Conservation (phyloP, 2,329 filamentous ascomycete species). For the Fusarium multiceps region DNA sequence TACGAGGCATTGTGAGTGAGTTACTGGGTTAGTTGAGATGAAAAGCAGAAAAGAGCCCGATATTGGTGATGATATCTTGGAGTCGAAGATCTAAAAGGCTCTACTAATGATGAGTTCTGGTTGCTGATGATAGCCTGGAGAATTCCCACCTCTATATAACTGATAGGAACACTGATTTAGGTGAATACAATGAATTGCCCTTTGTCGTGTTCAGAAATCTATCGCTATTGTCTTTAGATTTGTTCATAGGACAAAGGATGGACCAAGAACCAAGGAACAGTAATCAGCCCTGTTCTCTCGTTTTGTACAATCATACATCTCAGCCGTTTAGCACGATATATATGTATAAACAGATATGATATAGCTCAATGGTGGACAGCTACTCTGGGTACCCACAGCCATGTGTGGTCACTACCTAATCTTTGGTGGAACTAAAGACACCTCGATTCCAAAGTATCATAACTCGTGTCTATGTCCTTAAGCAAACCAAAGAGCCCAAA, state of each 20-base stretch:
- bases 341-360: background rate
- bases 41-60: background rate
- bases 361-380: background rate
- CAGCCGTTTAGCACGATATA: background rate
- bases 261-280: background rate
- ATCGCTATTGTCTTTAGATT: background rate
- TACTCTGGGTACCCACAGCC: background rate
- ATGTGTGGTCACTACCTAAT: background rate
- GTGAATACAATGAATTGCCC: background rate
- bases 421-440: background rate
- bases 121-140: background rate
- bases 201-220: background rate
- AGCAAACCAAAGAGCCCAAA: constrained; percentile 14
- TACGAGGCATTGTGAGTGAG: constrained; percentile 7
- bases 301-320: background rate
- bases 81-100: background rate
- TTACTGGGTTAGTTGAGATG: background rate
- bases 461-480: constrained; percentile 5
- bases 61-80: background rate
- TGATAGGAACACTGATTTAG: too few relatives aligned
- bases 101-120: background rate
- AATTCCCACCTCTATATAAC: background rate
- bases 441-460: background rate
- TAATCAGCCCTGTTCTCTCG: background rate
- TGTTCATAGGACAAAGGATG: constrained; percentile 13